Conservation (phyloP, 345 rosid species). For the Hibiscus tridactylites region DNA sequence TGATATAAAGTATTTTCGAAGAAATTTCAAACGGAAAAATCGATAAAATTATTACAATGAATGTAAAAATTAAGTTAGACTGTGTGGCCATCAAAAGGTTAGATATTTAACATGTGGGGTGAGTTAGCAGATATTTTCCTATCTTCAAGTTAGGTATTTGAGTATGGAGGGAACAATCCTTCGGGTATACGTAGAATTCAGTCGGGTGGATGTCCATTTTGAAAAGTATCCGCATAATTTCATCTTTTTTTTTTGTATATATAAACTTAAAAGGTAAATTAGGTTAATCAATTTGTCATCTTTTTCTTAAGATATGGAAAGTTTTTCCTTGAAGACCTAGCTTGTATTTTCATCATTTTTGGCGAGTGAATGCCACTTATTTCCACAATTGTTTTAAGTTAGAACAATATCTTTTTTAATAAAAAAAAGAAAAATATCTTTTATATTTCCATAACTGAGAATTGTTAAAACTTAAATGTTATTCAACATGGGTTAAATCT, state of each 20-base stretch:
- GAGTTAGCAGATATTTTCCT: conserved; percentile 10
- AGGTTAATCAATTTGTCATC: background rate
- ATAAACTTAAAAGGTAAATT: background rate
- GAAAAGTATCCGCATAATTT: background rate
- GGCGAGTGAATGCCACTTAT: background rate
- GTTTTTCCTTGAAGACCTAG: background rate
- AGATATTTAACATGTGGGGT: conserved; percentile 24
- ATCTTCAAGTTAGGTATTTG: conserved; percentile 24
- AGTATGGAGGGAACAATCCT: conserved; percentile 23
- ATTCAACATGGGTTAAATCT: no score
- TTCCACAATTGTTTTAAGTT: background rate
- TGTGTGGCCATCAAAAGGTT: background rate
- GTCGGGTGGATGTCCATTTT: conserved; percentile 26
- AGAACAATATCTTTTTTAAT: no score
- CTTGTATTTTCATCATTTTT: background rate
- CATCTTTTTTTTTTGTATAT: background rate
- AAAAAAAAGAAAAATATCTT: background rate
- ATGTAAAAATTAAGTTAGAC: no score
- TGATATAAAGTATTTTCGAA: background rate
- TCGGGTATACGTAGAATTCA: conserved; percentile 25
- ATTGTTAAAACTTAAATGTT: background rate
- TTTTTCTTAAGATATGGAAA: background rate
- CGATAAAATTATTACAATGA: no score
- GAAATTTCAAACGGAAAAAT: no score
- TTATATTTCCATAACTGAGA: background rate